phyloP scores from a whole-genome alignment of 1,284 basidiomycete species.

The Sporisorium iseilematis-ciliati region DNA sequence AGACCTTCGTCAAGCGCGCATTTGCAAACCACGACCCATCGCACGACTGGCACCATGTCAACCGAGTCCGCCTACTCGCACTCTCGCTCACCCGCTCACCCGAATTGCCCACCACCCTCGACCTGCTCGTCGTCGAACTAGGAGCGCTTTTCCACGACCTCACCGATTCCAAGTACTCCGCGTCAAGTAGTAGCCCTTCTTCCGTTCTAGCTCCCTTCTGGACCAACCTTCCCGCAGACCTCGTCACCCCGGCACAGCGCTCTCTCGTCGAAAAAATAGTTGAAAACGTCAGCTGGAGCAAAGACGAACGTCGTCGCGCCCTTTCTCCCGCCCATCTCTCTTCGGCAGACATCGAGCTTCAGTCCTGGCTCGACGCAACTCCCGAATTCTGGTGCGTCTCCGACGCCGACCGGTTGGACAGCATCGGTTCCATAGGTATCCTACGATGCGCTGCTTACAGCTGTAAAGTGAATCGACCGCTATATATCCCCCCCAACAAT shows the following conservation, averaged over 20 bases:
- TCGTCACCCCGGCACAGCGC: constrained; percentile 9
- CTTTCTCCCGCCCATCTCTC: neutral
- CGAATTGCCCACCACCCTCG: constrained; percentile 68
- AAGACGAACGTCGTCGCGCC: constrained; percentile 74
- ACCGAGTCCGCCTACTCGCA: constrained; percentile 83
- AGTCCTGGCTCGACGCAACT: constrained; percentile 81
- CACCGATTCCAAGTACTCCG: constrained; percentile 82
- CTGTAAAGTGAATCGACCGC: constrained; percentile 76
- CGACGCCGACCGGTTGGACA: constrained; percentile 91
- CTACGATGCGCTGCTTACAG: constrained; percentile 87
- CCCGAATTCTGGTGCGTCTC: constrained; percentile 88
- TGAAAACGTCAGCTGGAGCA: constrained; percentile 86
- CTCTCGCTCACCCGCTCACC: constrained; percentile 76
- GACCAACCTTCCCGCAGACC: neutral
- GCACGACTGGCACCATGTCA: constrained; percentile 89
- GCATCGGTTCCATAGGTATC: constrained; percentile 89
- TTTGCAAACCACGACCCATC: constrained; percentile 85
- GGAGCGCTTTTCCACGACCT: constrained; percentile 86
- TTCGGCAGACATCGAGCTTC: constrained; percentile 23
- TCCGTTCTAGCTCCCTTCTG: constrained; percentile 28
- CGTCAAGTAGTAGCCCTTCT: constrained; percentile 1
- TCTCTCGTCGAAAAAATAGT: constrained; percentile 74
- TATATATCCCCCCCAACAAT: constrained; percentile 73
- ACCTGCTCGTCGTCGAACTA: constrained; percentile 82
- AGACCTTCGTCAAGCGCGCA: constrained; percentile 71